Percentiles rank a stretch among this genome's conserved stretches.
phyloP scores from a whole-genome alignment of 179 eudicot species.

The Drosera spatulata region DNA sequence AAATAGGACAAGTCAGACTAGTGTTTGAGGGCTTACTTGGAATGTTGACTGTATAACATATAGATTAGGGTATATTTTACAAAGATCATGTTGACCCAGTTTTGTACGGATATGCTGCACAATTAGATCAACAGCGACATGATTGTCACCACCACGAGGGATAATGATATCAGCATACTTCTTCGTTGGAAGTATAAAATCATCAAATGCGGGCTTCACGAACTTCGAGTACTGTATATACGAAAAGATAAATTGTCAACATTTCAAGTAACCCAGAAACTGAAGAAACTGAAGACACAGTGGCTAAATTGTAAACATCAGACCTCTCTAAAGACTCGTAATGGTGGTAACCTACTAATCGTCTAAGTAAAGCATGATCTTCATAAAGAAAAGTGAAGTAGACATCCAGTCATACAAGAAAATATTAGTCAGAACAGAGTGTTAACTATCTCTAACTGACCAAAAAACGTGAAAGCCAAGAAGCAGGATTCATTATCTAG shows the following conservation, averaged over 20 bases:
- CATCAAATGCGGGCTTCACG: conserved; percentile 97
- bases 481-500: neutral
- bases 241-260: neutral
- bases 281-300: too few species aligned
- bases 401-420: too few species aligned
- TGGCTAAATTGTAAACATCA: too few species aligned
- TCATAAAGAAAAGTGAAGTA: neutral
- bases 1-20: conserved; percentile 3
- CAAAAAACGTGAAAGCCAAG: neutral
- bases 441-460: neutral
- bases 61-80: conserved; percentile 86
- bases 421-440: too few species aligned
- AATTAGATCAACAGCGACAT: conserved; percentile 13
- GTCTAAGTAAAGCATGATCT: too few species aligned
- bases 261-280: neutral
- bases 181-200: conserved; percentile 91
- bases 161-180: conserved; percentile 92
- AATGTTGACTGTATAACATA: conserved; percentile 88
- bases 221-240: conserved; percentile 77
- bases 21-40: conserved; percentile 39
- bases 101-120: too few species aligned
- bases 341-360: too few species aligned
- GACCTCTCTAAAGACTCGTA: neutral
- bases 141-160: conserved; percentile 96
- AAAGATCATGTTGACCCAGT: conserved; percentile 33